Percentiles rank a stretch among this genome's conserved stretches.
These are phyloP conservation scores for Ceratocystiopsis brevicomis DNA, from an alignment of 2,329 filamentous ascomycete genomes.

Conservation along the genomic window DNA sequence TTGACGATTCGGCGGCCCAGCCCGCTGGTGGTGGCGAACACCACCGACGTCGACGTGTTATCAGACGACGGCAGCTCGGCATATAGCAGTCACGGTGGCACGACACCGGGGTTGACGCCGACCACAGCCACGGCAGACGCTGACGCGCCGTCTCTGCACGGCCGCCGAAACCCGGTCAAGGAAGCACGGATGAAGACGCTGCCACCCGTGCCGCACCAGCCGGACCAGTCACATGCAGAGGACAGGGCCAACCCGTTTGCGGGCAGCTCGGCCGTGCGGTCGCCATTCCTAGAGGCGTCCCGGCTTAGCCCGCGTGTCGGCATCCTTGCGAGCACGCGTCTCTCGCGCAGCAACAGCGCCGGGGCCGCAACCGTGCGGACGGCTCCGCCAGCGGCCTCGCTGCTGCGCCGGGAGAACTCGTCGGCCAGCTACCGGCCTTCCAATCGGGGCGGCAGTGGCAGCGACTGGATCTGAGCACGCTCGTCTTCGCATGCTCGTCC, in stretches of 20 bases:
- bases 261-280: no score
- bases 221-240: conserved; percentile 1
- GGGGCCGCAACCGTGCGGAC: background rate
- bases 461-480: conserved; percentile 9
- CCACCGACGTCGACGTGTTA: background rate
- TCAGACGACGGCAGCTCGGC: no score
- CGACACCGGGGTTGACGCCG: background rate
- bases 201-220: conserved; percentile 18
- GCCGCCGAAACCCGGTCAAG: conserved; percentile 13
- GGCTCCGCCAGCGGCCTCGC: background rate
- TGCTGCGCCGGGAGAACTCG: conserved; percentile 1
- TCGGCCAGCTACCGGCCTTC: conserved; percentile 1
- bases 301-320: conserved; percentile 17
- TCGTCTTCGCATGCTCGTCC: background rate
- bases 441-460: background rate
- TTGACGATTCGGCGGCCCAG: no score
- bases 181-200: conserved; percentile 19
- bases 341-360: conserved; percentile 11
- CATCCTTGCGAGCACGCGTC: conserved; percentile 17
- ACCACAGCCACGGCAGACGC: conserved; percentile 5
- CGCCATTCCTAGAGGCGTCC: no score
- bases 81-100: no score
- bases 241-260: background rate
- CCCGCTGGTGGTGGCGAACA: no score
- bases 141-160: background rate